Conservation (phyloP, 352 stramenopile species). For the Aphanomyces invadans region DNA sequence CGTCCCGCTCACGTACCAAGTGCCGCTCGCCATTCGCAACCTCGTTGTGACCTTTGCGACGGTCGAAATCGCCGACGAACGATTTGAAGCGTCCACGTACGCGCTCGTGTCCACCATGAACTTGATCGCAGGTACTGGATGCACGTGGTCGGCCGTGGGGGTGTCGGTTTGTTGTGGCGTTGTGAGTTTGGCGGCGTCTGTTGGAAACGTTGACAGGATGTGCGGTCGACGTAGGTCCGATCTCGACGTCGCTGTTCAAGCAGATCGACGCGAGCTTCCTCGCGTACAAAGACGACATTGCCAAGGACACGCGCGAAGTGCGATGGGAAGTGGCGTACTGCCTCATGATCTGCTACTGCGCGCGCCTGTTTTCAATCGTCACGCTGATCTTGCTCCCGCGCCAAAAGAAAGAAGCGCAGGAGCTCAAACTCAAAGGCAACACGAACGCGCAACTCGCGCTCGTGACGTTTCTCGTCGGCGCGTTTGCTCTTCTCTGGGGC, state of each 20-base stretch:
- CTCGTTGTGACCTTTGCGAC: constrained; percentile 26
- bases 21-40: constrained; percentile 29
- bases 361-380: constrained; percentile 19
- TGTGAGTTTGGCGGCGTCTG: too few relatives aligned
- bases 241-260: constrained; percentile 29
- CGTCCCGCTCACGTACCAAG: constrained; percentile 39
- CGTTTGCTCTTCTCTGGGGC: constrained; percentile 45
- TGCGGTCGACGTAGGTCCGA: constrained; percentile 25
- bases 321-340: constrained; percentile 24
- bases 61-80: constrained; percentile 25
- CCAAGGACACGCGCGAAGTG: constrained; percentile 22
- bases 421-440: constrained; percentile 34
- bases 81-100: constrained; percentile 26
- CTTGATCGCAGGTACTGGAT: constrained; percentile 3
- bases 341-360: constrained; percentile 21
- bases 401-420: constrained; percentile 31
- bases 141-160: too few relatives aligned
- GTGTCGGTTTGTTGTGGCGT: too few relatives aligned
- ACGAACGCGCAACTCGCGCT: constrained; percentile 34
- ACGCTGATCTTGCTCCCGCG: constrained; percentile 24
- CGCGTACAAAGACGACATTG: constrained; percentile 25
- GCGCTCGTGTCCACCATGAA: constrained; percentile 25
- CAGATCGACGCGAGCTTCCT: constrained; percentile 24
- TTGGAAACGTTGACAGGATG: too few relatives aligned
- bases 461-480: constrained; percentile 27